Base-by-base conservation (phyloP, 805 yeast genomes). In the Saturnispora galanensis region DNA sequence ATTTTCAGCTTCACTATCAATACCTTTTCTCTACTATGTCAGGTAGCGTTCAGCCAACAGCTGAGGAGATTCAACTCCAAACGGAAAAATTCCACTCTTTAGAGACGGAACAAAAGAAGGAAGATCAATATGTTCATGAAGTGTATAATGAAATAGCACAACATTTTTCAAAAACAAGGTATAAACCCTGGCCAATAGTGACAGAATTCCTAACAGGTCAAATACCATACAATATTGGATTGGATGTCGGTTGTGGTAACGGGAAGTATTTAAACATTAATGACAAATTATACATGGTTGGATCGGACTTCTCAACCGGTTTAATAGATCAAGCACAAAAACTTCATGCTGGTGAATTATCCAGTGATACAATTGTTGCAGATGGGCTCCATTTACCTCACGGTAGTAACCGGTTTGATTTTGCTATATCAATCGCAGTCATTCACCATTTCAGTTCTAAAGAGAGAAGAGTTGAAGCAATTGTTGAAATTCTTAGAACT, bases 101-200 rank as follows among this genome's bases (percentile, higher is more conserved):
- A 10, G 40, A 52, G 13, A 70, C 71, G 16, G 80, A 87, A 1
- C 69, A 67, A 31, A 52, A 57, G 10, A 82, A 79, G 59, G 98
- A 93, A 57, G 77, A 80, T 39, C 71, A 72, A 41, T 81, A 76
- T 56, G 98, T 93, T 1, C 98, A 93, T 61, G 74, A 76, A n/a
- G 95, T 93, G 10, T 93, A 93, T 66, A 85, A 93, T 57, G 84
- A 84, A 47, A 93, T 93, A 28, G 97, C 98, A 0, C 54, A 80
- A 9, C 98, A 93, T 60, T 93, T 93, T 61, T 89, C 97, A 2
- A 82, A 82, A 53, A 93, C 98, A 0, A 64, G 98, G 39, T 93
- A 89, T 65, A 90, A 84, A 67, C 97, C 97, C 26, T 93, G 98
- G 98, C 97, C 97, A 7, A 79, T 88, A 16, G 98, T 93, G 21